Evolutionary conservation across 352 stramenopile species (phyloP).

Genomic region (Sclerospora graminicola): DNA sequence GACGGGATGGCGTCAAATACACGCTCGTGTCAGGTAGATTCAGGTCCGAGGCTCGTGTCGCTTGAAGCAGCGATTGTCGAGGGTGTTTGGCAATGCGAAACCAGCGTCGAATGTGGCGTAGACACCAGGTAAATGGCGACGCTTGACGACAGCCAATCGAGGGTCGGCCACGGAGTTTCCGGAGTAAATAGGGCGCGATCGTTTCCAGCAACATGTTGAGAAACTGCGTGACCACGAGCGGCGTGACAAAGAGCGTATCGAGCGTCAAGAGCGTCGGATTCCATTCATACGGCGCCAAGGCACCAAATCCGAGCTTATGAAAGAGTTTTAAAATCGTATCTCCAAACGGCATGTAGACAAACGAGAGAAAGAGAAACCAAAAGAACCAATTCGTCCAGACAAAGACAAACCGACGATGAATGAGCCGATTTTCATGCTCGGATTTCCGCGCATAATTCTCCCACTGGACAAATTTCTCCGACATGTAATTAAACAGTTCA

Average conservation of each 20-base stretch:
- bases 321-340: constrained; percentile 53
- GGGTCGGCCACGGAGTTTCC: constrained; percentile 60
- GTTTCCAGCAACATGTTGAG: constrained; percentile 85
- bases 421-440: constrained; percentile 79
- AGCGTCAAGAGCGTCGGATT: constrained; percentile 64
- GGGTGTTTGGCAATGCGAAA: constrained; percentile 25
- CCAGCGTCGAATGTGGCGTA: constrained; percentile 25
- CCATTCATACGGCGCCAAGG: constrained; percentile 61
- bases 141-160: constrained; percentile 51
- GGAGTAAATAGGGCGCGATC: constrained; percentile 74
- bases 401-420: constrained; percentile 83
- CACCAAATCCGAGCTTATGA: constrained; percentile 31
- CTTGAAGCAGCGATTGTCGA: constrained; percentile 6
- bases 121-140: constrained; percentile 48
- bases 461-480: constrained; percentile 79
- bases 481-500: constrained; percentile 83
- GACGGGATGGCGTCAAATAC: constrained; percentile 51
- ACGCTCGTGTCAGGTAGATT: constrained; percentile 10
- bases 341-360: constrained; percentile 85
- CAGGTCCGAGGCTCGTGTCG: constrained; percentile 7
- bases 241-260: constrained; percentile 83
- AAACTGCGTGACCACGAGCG: constrained; percentile 81
- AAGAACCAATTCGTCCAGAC: constrained; percentile 90
- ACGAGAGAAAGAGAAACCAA: constrained; percentile 85
- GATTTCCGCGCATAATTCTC: constrained; percentile 85